These are phyloP conservation scores for Wickerhamomyces queroliae DNA, from an alignment of 805 yeast species.

Conservation along the genomic window DNA sequence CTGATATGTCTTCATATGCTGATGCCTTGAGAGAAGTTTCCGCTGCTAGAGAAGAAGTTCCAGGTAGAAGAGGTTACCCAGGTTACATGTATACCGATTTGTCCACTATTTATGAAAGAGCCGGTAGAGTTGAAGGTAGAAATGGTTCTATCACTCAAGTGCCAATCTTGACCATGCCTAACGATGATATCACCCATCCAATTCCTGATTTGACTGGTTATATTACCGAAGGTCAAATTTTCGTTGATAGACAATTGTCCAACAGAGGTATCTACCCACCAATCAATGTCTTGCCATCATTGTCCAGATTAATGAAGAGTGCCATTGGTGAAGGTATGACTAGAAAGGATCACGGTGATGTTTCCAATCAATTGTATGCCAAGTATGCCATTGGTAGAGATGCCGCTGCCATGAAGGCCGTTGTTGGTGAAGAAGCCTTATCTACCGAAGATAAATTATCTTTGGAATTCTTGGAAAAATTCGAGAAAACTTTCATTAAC, in stretches of 20 bases:
- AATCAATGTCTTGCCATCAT: slow-evolving; percentile 94
- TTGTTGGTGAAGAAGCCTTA: slow-evolving; percentile 99
- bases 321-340: slow-evolving; percentile 99
- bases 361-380: slow-evolving; percentile 97
- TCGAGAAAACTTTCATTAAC: slow-evolving; percentile 89
- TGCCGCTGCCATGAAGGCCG: slow-evolving; percentile 99
- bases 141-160: slow-evolving; percentile 99
- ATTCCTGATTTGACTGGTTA: slow-evolving; percentile 99
- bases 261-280: slow-evolving; percentile 99
- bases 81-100: slow-evolving; percentile 99
- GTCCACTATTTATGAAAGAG: slow-evolving; percentile 98
- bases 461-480: slow-evolving; percentile 94
- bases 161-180: slow-evolving; percentile 99
- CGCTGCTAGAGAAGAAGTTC: slow-evolving; percentile 99
- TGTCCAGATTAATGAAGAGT: slow-evolving; percentile 97
- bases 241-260: slow-evolving; percentile 90
- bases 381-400: slow-evolving; percentile 99
- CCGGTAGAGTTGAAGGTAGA: slow-evolving; percentile 99
- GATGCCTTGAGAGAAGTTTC: slow-evolving; percentile 99
- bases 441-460: slow-evolving; percentile 97
- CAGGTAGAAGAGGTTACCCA: slow-evolving; percentile 99
- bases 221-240: slow-evolving; percentile 98
- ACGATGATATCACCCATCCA: slow-evolving; percentile 99
- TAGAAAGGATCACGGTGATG: slow-evolving; percentile 99
- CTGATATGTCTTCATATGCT: slow-evolving; percentile 99